These are phyloP conservation scores for Penicillium sp. DNA, from an alignment of 2,329 filamentous ascomycete genomes.

Conservation along the genomic window DNA sequence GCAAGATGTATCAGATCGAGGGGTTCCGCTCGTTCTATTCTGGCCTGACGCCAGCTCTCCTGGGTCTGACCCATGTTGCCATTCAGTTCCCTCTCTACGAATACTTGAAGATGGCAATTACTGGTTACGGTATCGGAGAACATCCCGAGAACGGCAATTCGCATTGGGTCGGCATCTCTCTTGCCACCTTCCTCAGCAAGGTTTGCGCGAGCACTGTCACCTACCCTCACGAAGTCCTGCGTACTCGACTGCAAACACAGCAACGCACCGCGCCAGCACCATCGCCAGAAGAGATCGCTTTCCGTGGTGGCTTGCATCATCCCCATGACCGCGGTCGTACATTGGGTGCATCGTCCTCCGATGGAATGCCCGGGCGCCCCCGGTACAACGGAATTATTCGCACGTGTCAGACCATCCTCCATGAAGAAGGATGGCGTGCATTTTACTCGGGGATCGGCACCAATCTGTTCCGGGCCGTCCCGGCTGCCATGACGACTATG, in stretches of 20 bases:
- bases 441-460: slow-evolving; percentile 98
- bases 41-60: slow-evolving; percentile 82
- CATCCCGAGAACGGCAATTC: slow-evolving; percentile 59
- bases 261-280: slow-evolving; percentile 58
- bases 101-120: slow-evolving; percentile 85
- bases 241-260: slow-evolving; percentile 91
- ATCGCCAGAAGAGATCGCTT: slow-evolving; percentile 53
- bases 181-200: slow-evolving; percentile 90
- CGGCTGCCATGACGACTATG: slow-evolving; percentile 95
- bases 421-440: slow-evolving; percentile 90
- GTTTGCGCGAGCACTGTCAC: slow-evolving; percentile 90
- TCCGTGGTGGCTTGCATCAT: slow-evolving; percentile 40
- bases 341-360: slow-evolving; percentile 48
- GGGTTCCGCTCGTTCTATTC: slow-evolving; percentile 92
- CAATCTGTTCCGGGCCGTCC: slow-evolving; percentile 94
- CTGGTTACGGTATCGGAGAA: slow-evolving; percentile 81
- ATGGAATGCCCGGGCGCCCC: slow-evolving; percentile 55
- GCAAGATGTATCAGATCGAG: slow-evolving; percentile 92
- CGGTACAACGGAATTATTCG: slow-evolving; percentile 74
- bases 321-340: slow-evolving; percentile 47
- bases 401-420: slow-evolving; percentile 79
- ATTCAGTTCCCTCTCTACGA: slow-evolving; percentile 98
- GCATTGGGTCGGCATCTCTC: slow-evolving; percentile 79
- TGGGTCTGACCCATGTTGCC: slow-evolving; percentile 90
- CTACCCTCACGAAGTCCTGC: slow-evolving; percentile 94